Percentiles rank a stretch among this genome's conserved stretches.
These are phyloP conservation scores for Tuber melanosporum DNA, from an alignment of 495 filamentous ascomycete species.

Conservation along the genomic window DNA sequence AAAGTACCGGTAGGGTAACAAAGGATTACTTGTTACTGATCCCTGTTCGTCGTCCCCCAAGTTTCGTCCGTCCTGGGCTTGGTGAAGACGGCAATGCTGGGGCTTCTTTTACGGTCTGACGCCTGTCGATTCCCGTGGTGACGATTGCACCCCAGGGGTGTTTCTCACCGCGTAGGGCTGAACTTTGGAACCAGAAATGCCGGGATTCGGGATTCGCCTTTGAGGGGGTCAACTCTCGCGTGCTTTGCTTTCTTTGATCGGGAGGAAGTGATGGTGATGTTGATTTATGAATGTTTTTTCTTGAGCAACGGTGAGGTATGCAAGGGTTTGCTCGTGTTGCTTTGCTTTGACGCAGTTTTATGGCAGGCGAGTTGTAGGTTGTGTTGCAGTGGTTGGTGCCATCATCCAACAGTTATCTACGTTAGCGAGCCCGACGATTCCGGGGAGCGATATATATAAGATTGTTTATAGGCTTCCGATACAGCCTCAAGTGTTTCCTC, in stretches of 20 bases:
- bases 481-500: neutral
- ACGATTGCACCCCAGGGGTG: neutral
- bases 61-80: no score
- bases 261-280: neutral
- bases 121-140: slow-evolving; percentile 3
- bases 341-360: slow-evolving; percentile 6
- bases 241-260: neutral
- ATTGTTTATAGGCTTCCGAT: neutral
- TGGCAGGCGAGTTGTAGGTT: neutral
- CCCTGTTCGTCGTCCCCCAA: no score
- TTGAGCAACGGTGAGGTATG: neutral
- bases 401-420: neutral
- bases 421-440: neutral
- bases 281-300: neutral
- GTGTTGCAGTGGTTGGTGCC: neutral
- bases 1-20: no score
- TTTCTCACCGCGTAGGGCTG: slow-evolving; percentile 6
- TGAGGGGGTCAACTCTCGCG: neutral
- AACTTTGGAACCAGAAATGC: neutral
- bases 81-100: no score
- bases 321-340: slow-evolving; percentile 5
- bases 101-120: neutral
- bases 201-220: neutral
- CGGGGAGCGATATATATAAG: neutral
- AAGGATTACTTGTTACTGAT: neutral